These are phyloP conservation scores for Aleurites moluccanus DNA, from an alignment of 441 rosid species.

Conservation along the genomic window DNA sequence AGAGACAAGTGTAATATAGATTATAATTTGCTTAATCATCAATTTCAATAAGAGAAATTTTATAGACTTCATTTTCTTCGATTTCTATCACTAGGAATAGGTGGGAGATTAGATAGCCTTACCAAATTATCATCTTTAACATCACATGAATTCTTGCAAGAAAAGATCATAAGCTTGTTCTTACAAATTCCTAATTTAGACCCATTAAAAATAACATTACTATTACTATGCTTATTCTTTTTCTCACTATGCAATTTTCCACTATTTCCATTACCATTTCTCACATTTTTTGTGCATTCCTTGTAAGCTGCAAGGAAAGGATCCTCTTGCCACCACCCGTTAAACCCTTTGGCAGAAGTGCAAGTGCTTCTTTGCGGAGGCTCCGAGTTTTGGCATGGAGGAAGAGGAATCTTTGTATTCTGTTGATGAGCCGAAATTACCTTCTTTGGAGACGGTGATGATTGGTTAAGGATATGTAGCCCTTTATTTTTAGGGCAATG, in stretches of 20 bases:
- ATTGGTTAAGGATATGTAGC: slow-evolving; percentile 11
- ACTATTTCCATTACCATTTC: slow-evolving; percentile 12
- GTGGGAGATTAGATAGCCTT: slow-evolving; percentile 37
- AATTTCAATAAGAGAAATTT: background rate
- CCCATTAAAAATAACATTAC: background rate
- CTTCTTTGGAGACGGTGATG: background rate
- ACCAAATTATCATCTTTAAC: slow-evolving; percentile 42
- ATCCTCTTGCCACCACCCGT: slow-evolving; percentile 44
- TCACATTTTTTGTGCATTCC: slow-evolving; percentile 44
- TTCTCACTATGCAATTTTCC: slow-evolving; percentile 2
- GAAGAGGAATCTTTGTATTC: slow-evolving; percentile 39
- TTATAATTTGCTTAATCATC: background rate
- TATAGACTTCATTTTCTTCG: slow-evolving; percentile 10
- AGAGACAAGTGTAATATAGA: too few species aligned
- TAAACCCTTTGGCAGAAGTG: slow-evolving; percentile 34
- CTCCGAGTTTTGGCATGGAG: slow-evolving; percentile 37
- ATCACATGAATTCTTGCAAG: slow-evolving; percentile 54
- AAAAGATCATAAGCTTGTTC: slow-evolving; percentile 29
- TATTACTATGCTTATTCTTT: slow-evolving; percentile 20
- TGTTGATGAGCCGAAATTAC: background rate
- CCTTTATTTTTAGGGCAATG: slow-evolving; percentile 6
- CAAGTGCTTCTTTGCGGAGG: slow-evolving; percentile 31
- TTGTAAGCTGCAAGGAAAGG: slow-evolving; percentile 63
- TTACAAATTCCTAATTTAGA: slow-evolving; percentile 16
- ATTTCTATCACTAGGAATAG: slow-evolving; percentile 37